phyloP scores from a whole-genome alignment of 257 asterid species.

The Solanum bulbocastanum region DNA sequence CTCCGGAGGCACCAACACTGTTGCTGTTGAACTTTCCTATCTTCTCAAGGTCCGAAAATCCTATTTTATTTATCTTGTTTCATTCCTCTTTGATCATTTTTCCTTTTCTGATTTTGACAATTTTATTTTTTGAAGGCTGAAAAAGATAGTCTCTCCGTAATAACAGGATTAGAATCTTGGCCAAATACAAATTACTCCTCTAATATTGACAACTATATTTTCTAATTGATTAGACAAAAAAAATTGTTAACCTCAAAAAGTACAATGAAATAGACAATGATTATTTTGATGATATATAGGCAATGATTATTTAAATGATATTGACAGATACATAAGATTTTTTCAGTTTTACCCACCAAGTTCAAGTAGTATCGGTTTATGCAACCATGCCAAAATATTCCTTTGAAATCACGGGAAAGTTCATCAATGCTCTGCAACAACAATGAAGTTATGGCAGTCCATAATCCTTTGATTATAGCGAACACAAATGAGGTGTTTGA shows the following conservation, averaged over 20 bases:
- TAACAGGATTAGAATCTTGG: not conserved
- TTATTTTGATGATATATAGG: too few relatives aligned
- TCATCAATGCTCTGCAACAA: too few relatives aligned
- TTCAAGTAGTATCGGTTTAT: too few relatives aligned
- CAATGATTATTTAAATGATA: not conserved
- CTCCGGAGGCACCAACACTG: too few relatives aligned
- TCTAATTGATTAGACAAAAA: not conserved
- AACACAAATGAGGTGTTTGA: too few relatives aligned
- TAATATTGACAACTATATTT: not conserved
- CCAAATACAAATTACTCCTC: not conserved
- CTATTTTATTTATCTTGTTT: not conserved
- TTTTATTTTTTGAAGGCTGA: not conserved
- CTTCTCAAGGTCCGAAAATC: not conserved
- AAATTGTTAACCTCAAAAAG: not conserved
- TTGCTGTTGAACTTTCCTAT: too few relatives aligned
- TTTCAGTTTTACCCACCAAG: not conserved
- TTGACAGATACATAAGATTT: not conserved
- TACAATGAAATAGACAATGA: not conserved
- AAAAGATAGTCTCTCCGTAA: not conserved
- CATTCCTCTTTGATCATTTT: too few relatives aligned
- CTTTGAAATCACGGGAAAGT: too few relatives aligned
- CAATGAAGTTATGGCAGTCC: too few relatives aligned
- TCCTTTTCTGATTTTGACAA: not conserved
- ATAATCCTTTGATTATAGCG: too few relatives aligned
- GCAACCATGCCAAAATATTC: too few relatives aligned